Base-by-base conservation (phyloP, 805 yeast species). In the Clavispora phyllophila region DNA sequence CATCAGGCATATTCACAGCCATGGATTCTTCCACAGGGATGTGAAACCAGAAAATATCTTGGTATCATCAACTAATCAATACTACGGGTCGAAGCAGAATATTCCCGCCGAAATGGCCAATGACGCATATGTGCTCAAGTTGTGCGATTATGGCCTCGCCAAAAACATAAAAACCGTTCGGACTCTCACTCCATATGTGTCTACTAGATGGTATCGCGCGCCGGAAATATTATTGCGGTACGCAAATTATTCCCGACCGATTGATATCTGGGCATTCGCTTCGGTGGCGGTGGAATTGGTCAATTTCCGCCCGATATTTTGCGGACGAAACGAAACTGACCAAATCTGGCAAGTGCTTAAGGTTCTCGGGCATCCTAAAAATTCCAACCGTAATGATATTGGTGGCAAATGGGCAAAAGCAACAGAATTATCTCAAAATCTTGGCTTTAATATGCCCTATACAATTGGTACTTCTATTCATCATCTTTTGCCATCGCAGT, bases 41-140 rank as follows among this genome's bases (percentile, higher is more conserved):
- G 74, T 91, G 38, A 91, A 91, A 62, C 98, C 99, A 0, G 97
- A 91, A 56, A 91, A 91, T 62, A 83, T 91, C 20, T 73, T 91
- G 51, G 78, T 90, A 4, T 71, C 81, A 28, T 79, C 82, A 18
- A 64, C 83, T 5, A 61, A 65, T 31, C 72, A 72, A 39, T 84
- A 75, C 54, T 83, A 76, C 58, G 76, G 77, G 2, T 50, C 63
- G 9, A 61, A 55, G 38, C 54, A 50, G 9, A 53, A 59, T 19
- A 58, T 76, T 15, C 82, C 82, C 1, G 56, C 50, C 34, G 54
- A 46, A 61, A 63, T 59, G 59, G 66, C 48, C 51, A 48, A 56
- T 28, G 74, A 75, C 46, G 61, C 67, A 19, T 86, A 81, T 52
- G 75, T 84, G 13, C 76, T 86, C 9, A 86, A 86, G 59, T 65